Conservation (phyloP, 495 filamentous ascomycete species). For the Viridothelium virens region DNA sequence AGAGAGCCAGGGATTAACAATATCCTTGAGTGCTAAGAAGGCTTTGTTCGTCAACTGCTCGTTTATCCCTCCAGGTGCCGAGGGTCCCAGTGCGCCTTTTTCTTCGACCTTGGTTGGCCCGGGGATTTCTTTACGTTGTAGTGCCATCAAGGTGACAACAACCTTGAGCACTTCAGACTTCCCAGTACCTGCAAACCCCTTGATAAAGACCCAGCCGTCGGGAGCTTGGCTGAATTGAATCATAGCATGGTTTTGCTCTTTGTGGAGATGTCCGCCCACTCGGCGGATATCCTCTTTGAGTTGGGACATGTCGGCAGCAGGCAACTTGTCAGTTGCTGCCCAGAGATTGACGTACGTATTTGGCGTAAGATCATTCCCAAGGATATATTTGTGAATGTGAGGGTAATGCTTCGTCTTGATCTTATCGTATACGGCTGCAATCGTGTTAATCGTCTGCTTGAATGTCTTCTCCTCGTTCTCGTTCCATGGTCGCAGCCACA, state of each 20-base stretch:
- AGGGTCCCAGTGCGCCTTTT: too few species aligned
- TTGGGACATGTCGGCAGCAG: background rate
- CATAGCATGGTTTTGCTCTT: background rate
- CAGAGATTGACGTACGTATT: background rate
- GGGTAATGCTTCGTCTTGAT: background rate
- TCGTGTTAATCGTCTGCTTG: background rate
- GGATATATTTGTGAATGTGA: background rate
- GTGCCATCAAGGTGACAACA: background rate
- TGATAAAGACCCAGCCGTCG: background rate
- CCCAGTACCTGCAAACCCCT: background rate
- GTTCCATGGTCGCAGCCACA: background rate
- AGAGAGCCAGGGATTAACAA: background rate
- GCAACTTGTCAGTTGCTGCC: background rate
- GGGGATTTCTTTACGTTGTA: background rate
- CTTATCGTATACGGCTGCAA: background rate
- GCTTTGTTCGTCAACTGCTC: too few species aligned
- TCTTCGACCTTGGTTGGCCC: too few species aligned
- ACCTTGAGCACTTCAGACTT: background rate
- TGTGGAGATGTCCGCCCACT: background rate
- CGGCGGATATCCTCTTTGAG: background rate
- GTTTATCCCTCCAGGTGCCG: too few species aligned
- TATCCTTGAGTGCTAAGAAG: too few species aligned
- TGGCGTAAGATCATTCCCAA: background rate
- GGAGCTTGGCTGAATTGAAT: background rate
- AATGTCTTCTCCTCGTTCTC: background rate